phyloP scores from a whole-genome alignment of 2,329 filamentous ascomycete genomes.

The Chaetomiaceae sp. region DNA sequence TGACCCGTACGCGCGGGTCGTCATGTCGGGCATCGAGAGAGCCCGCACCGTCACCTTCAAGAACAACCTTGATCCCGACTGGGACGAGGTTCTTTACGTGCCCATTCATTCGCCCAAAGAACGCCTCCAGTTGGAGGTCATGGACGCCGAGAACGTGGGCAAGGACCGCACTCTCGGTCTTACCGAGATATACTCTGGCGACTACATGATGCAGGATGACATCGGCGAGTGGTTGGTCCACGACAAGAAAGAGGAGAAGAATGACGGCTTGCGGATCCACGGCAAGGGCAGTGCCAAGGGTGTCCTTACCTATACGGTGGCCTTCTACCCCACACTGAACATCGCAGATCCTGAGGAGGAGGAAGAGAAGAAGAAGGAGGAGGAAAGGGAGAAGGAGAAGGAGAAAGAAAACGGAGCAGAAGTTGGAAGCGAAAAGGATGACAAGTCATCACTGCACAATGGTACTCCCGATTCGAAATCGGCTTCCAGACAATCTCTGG shows the following conservation, averaged over 20 bases:
- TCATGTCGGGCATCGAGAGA: conserved; percentile 87
- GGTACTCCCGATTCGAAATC: conserved; percentile 17
- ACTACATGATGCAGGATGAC: conserved; percentile 74
- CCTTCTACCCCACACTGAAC: conserved; percentile 88
- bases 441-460: conserved; percentile 36
- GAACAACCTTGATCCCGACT: conserved; percentile 92
- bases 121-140: conserved; percentile 82
- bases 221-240: conserved; percentile 76
- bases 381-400: conserved; percentile 39
- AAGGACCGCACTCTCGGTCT: conserved; percentile 85
- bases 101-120: conserved; percentile 83
- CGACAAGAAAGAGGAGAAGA: conserved; percentile 65
- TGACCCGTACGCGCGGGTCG: conserved; percentile 84
- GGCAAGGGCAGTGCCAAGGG: conserved; percentile 74
- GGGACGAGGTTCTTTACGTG: conserved; percentile 92
- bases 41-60: conserved; percentile 90
- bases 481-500: conserved; percentile 30
- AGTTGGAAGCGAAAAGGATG: conserved; percentile 37
- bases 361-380: conserved; percentile 51
- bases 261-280: conserved; percentile 68
- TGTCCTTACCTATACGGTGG: conserved; percentile 70
- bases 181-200: conserved; percentile 68
- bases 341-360: conserved; percentile 87
- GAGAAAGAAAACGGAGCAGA: conserved; percentile 43
- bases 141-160: conserved; percentile 91